Percentiles rank a stretch among this genome's conserved stretches.
Conservation (phyloP, 768 basidiomycete species). For the Russula dissimulans region DNA sequence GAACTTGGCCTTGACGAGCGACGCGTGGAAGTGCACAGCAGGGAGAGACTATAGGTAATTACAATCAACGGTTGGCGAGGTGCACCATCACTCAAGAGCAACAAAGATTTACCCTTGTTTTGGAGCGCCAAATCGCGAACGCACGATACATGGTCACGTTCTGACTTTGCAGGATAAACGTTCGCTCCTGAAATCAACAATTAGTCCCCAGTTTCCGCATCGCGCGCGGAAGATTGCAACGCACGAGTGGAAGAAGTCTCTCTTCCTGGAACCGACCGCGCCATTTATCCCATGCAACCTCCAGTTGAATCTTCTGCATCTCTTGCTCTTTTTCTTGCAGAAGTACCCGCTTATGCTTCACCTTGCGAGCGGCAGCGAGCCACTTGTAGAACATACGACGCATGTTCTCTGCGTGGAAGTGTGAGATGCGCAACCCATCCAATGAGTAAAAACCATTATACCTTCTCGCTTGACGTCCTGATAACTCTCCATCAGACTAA, state of each 20-base stretch:
- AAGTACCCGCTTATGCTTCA: constrained; percentile 49
- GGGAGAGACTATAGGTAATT: constrained; percentile 51
- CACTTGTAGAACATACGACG: constrained; percentile 64
- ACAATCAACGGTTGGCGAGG: constrained; percentile 9
- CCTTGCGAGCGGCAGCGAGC: constrained; percentile 49
- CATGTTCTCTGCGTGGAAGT: constrained; percentile 42
- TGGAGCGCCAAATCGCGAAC: constrained; percentile 67
- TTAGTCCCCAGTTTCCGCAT: neutral
- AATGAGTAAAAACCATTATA: constrained; percentile 22
- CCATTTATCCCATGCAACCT: constrained; percentile 72
- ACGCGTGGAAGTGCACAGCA: constrained; percentile 68
- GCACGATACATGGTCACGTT: constrained; percentile 54
- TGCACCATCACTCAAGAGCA: neutral
- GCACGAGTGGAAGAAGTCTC: constrained; percentile 54
- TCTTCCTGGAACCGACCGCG: constrained; percentile 59
- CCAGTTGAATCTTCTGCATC: constrained; percentile 41
- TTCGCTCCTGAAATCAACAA: constrained; percentile 32
- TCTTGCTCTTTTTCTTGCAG: constrained; percentile 57
- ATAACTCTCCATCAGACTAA: constrained; percentile 79
- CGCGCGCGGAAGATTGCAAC: constrained; percentile 20
- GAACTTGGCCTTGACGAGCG: constrained; percentile 45
- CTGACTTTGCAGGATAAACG: constrained; percentile 48
- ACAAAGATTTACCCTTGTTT: constrained; percentile 44
- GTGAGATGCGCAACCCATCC: neutral
- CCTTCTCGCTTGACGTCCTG: constrained; percentile 75